A percentile compares a stretch with the other conserved stretches of the same genome.
These are phyloP conservation scores for Backusella westeae DNA, from an alignment of 192 early-diverging fungal species.

Conservation along the genomic window DNA sequence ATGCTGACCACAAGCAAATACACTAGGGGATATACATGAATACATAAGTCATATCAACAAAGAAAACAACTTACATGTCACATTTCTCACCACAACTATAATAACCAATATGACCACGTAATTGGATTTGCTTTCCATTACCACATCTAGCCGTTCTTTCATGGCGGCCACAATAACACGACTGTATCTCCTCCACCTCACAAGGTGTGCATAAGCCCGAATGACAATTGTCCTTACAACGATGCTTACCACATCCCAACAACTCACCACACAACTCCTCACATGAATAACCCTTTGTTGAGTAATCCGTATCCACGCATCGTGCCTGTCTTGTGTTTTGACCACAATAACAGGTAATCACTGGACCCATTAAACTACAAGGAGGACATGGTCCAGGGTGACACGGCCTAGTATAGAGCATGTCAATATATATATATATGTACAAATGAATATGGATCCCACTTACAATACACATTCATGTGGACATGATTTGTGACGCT, in stretches of 20 bases:
- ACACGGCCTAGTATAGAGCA: constrained; percentile 54
- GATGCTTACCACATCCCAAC: constrained; percentile 71
- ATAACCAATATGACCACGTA: constrained; percentile 42
- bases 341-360: constrained; percentile 83
- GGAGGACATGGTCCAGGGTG: constrained; percentile 96
- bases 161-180: constrained; percentile 70
- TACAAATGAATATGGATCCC: background rate
- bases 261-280: constrained; percentile 63
- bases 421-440: background rate
- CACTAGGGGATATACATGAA: constrained; percentile 19
- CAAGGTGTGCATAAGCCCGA: constrained; percentile 69
- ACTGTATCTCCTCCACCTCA: constrained; percentile 46
- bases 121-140: constrained; percentile 42
- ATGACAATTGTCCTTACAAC: constrained; percentile 67
- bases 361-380: constrained; percentile 77
- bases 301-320: constrained; percentile 74
- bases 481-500: constrained; percentile 59
- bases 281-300: constrained; percentile 68
- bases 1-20: constrained; percentile 52
- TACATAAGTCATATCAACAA: background rate
- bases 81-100: constrained; percentile 54
- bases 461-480: constrained; percentile 74
- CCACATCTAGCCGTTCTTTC: constrained; percentile 59
- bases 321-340: constrained; percentile 57
- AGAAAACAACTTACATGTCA: constrained; percentile 36